Evolutionary conservation across 331 rosid genomes (phyloP).

Genomic region (Quercus tomentella): DNA sequence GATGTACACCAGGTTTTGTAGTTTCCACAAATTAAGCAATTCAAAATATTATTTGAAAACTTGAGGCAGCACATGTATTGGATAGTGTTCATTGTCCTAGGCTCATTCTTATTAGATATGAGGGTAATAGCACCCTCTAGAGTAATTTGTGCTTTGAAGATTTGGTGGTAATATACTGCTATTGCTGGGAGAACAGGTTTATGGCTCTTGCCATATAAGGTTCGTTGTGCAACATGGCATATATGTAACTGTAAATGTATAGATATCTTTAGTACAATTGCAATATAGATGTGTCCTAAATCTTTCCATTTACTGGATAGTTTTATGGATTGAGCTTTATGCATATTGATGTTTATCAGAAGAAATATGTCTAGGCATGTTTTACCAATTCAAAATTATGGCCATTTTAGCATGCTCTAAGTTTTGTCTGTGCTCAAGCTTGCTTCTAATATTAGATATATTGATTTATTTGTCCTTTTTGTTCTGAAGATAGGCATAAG

Average conservation of each 20-base stretch:
- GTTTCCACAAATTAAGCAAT: too few relatives aligned
- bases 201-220: not conserved
- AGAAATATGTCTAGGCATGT: not conserved
- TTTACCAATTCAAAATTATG: not conserved
- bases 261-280: not conserved
- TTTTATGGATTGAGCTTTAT: not conserved
- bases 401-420: not conserved
- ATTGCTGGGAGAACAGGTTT: too few relatives aligned
- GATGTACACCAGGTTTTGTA: too few relatives aligned
- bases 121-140: too few relatives aligned
- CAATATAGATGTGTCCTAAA: not conserved
- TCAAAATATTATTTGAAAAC: too few relatives aligned
- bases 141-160: too few relatives aligned
- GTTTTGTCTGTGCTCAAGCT: not conserved
- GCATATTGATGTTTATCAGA: too few relatives aligned
- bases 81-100: too few relatives aligned
- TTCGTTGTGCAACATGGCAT: not conserved
- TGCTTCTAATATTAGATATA: not conserved
- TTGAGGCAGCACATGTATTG: too few relatives aligned
- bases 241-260: not conserved
- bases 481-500: not conserved
- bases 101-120: too few relatives aligned
- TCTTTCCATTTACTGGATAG: not conserved
- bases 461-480: not conserved
- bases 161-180: too few relatives aligned